These are phyloP conservation scores for Phytophthora pistaciae DNA, from an alignment of 352 stramenopile species.

Conservation along the genomic window DNA sequence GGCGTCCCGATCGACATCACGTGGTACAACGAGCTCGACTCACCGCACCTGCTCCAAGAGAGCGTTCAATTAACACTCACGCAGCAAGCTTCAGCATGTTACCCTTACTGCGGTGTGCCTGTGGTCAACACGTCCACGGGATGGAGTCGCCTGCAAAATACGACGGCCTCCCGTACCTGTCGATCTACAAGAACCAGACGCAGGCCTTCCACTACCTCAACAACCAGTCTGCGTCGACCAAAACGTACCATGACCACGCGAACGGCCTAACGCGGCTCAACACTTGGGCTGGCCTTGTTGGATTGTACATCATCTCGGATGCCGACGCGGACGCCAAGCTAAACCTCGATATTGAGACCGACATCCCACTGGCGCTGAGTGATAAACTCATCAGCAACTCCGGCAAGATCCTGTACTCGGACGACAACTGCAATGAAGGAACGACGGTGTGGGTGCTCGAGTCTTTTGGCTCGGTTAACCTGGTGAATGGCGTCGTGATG, in stretches of 20 bases:
- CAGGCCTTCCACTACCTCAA: slow-evolving; percentile 58
- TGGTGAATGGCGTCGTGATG: slow-evolving; percentile 68
- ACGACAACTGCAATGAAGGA: slow-evolving; percentile 51
- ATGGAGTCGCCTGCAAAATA: slow-evolving; percentile 54
- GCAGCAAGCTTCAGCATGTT: slow-evolving; percentile 43
- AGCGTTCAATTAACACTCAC: slow-evolving; percentile 45
- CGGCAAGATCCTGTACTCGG: slow-evolving; percentile 60
- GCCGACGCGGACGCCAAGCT: slow-evolving; percentile 41
- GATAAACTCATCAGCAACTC: slow-evolving; percentile 53
- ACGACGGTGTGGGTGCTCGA: slow-evolving; percentile 59
- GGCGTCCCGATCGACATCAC: slow-evolving; percentile 47
- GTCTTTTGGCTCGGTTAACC: slow-evolving; percentile 61
- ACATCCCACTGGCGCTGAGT: slow-evolving; percentile 56
- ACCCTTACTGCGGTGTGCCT: slow-evolving; percentile 65
- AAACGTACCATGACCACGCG: slow-evolving; percentile 68
- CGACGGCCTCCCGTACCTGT: slow-evolving; percentile 56
- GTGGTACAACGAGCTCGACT: slow-evolving; percentile 52
- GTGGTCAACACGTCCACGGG: slow-evolving; percentile 66
- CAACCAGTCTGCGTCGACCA: slow-evolving; percentile 67
- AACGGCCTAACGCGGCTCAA: slow-evolving; percentile 68
- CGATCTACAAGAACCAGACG: slow-evolving; percentile 70
- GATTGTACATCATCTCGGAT: slow-evolving; percentile 64
- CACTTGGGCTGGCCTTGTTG: slow-evolving; percentile 61
- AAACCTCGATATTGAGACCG: slow-evolving; percentile 62
- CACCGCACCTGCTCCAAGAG: slow-evolving; percentile 53